Percentiles rank a stretch among this genome's conserved stretches.
Conservation (phyloP, 1,284 basidiomycete genomes). For the Polyporus tsugae region DNA sequence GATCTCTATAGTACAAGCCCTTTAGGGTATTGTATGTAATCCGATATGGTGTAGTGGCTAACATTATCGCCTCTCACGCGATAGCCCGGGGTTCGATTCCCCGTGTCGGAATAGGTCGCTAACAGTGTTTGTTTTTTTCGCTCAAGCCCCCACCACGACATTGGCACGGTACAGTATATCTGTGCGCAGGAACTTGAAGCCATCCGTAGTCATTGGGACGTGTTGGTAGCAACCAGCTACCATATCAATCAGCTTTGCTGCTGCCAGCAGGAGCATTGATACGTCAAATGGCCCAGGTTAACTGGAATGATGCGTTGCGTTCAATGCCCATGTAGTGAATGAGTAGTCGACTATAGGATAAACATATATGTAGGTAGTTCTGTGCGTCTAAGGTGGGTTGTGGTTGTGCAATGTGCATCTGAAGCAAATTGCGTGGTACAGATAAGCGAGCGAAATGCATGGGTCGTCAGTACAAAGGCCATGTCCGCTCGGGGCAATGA, state of each 20-base stretch:
- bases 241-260: too few species aligned
- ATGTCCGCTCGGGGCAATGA: not conserved
- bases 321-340: too few species aligned
- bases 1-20: too few species aligned
- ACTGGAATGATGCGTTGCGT: too few species aligned
- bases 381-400: not conserved
- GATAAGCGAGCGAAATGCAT: not conserved
- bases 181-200: too few species aligned
- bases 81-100: constrained; percentile 10
- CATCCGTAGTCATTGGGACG: too few species aligned
- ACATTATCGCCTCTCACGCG: constrained; percentile 10
- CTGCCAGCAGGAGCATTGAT: too few species aligned
- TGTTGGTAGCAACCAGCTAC: too few species aligned
- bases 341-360: not conserved
- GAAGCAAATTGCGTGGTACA: constrained; percentile 2
- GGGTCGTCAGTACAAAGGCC: not conserved
- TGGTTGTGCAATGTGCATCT: too few species aligned
- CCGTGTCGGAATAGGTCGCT: not conserved
- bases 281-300: too few species aligned
- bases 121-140: not conserved
- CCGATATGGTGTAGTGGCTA: constrained; percentile 10
- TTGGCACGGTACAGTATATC: too few species aligned
- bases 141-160: too few species aligned
- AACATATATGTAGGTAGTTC: not conserved
- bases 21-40: not conserved